Evolutionary conservation across 306 rosid genomes (phyloP), one percentile per base, ranked within the genome.

Genomic region (Corylus heterophylla): DNA sequence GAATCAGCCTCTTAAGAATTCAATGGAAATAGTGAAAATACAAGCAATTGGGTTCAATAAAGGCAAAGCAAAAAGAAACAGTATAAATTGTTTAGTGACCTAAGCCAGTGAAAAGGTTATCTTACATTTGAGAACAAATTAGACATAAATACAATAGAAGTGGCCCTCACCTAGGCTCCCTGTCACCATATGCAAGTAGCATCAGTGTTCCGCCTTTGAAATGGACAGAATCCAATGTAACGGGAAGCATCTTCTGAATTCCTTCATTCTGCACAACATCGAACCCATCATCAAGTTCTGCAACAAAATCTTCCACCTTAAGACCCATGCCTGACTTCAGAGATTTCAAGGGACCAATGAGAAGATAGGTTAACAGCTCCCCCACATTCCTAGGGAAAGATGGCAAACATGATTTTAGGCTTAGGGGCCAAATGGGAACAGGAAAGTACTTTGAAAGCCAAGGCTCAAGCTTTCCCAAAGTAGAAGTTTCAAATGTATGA

Each of bases 111-210:
- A 75, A 74, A 25, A 69, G 54, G 37, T 49, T 58, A 79, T 76
- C 51, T 75, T 44, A 69, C 29, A 71, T 71, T 70, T 59, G 54
- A 76, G 54, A 79, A 75, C 77, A 55, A 75, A 70, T 69, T 54
- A 77, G 79, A 54, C 68, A 44, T 69, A 78, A 68, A 71, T 63
- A 78, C 66, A 70, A 81, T 13, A 12, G 64, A 79, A 69, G 54
- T 75, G 69, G 77, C 81, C 69, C 89, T 85, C 82, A 94, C 98
- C 98, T 90, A 25, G 87, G 94, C 85, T 95, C 97, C 85, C 84
- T 86, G 88, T 92, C 98, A 44, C 98, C 98, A 50, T 91, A 95
- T 78, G 98, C 89, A 77, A 95, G 92, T 71, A 95, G 87, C 97
- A 95, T 91, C 78, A 95, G 80, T 0, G 94, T 87, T 69, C 92